phyloP scores from a whole-genome alignment of 2,329 filamentous ascomycete genomes.

The Trichophaea hybrida region DNA sequence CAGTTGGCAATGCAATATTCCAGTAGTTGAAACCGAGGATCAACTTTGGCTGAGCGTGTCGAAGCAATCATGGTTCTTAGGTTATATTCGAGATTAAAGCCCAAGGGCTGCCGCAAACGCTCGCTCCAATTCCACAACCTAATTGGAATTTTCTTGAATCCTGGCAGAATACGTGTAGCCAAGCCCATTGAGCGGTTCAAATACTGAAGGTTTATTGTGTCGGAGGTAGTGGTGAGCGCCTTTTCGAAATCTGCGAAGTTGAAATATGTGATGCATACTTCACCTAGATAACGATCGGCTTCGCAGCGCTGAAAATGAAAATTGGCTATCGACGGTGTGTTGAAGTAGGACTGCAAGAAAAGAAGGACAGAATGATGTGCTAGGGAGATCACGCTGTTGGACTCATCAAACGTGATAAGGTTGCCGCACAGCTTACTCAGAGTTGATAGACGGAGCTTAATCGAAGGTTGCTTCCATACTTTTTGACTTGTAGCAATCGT shows the following conservation, averaged over 20 bases:
- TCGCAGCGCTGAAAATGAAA: background rate
- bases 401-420: conserved; percentile 30
- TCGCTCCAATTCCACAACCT: background rate
- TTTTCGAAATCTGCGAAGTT: conserved; percentile 11
- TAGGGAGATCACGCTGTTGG: conserved; percentile 29
- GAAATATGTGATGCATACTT: conserved; percentile 12
- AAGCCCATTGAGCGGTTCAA: background rate
- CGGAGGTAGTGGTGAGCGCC: background rate
- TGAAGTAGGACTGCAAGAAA: conserved; percentile 24
- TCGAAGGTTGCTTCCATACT: conserved; percentile 2
- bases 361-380: conserved; percentile 30
- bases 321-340: background rate
- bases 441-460: background rate
- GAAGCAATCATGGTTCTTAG: background rate
- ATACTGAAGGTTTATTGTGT: background rate
- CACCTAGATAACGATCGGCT: conserved; percentile 5
- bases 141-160: background rate
- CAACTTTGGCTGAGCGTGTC: background rate
- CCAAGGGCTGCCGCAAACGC: background rate
- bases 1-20: background rate
- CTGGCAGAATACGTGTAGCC: background rate
- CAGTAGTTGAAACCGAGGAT: background rate
- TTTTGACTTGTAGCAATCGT: conserved; percentile 30
- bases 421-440: conserved; percentile 27
- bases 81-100: background rate